These are phyloP conservation scores for Barnettozyma pratensis DNA, from an alignment of 805 yeast genomes.

Conservation along the genomic window DNA sequence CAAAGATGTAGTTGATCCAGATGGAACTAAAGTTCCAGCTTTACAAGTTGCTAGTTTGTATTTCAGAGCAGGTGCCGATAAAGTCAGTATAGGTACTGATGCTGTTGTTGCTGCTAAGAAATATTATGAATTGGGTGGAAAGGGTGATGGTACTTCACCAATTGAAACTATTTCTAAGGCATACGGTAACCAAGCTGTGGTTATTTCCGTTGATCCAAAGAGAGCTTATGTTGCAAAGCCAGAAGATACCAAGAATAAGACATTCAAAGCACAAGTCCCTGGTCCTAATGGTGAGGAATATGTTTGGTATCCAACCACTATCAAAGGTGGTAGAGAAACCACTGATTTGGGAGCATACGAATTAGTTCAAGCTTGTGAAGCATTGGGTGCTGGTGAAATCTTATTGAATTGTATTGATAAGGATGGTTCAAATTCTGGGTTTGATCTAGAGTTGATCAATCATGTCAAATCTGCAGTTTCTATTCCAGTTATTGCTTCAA, in stretches of 20 bases:
- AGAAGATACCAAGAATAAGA: slow-evolving; percentile 51
- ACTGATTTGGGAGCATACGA: slow-evolving; percentile 90
- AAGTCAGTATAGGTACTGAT: slow-evolving; percentile 96
- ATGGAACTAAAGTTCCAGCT: slow-evolving; percentile 75
- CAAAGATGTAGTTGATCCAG: slow-evolving; percentile 83
- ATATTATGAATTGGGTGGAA: slow-evolving; percentile 54
- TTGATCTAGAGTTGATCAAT: slow-evolving; percentile 76
- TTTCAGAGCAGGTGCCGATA: slow-evolving; percentile 96
- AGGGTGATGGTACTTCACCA: slow-evolving; percentile 72
- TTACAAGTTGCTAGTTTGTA: slow-evolving; percentile 86
- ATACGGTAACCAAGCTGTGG: slow-evolving; percentile 96
- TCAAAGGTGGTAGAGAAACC: slow-evolving; percentile 92
- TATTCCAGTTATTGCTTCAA: slow-evolving; percentile 95
- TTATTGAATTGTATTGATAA: slow-evolving; percentile 91
- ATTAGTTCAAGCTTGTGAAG: slow-evolving; percentile 82
- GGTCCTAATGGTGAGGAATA: slow-evolving; percentile 89
- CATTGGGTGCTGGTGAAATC: slow-evolving; percentile 94
- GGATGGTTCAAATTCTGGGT: slow-evolving; percentile 95
- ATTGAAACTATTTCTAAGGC: slow-evolving; percentile 90
- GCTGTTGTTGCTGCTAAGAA: slow-evolving; percentile 90
- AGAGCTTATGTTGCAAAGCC: slow-evolving; percentile 72
- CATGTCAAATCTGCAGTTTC: slow-evolving; percentile 72
- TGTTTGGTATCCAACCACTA: slow-evolving; percentile 93
- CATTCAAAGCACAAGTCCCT: slow-evolving; percentile 55
- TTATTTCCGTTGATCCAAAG: slow-evolving; percentile 96